phyloP scores from a whole-genome alignment of 305 asterid genomes.

The Ilex paraguariensis region DNA sequence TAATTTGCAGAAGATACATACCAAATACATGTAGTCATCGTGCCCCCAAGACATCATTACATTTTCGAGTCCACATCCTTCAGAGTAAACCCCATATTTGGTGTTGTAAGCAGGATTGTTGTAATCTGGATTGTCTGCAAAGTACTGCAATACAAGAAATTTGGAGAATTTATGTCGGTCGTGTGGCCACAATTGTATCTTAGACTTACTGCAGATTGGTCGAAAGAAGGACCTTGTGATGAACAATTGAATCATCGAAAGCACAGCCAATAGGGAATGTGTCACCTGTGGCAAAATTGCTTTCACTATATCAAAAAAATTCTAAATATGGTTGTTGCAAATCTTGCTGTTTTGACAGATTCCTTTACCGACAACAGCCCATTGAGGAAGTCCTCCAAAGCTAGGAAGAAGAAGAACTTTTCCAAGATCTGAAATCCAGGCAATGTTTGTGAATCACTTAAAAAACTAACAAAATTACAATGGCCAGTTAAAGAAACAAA shows the following conservation, averaged over 20 bases:
- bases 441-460: too few species aligned
- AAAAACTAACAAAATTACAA: too few species aligned
- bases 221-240: slow-evolving; percentile 27
- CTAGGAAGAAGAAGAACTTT: slow-evolving; percentile 47
- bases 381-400: slow-evolving; percentile 61
- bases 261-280: slow-evolving; percentile 57
- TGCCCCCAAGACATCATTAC: slow-evolving; percentile 67
- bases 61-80: slow-evolving; percentile 55
- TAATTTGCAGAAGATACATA: slow-evolving; percentile 3
- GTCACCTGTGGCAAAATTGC: slow-evolving; percentile 23
- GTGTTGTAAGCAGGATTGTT: slow-evolving; percentile 35
- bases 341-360: too few species aligned
- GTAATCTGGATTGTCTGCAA: slow-evolving; percentile 39
- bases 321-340: too few species aligned
- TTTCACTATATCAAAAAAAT: too few species aligned
- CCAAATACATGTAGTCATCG: slow-evolving; percentile 55
- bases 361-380: slow-evolving; percentile 56
- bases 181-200: background rate
- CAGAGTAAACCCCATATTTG: slow-evolving; percentile 39
- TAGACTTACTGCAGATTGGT: too few species aligned
- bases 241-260: slow-evolving; percentile 47
- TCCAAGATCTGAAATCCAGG: slow-evolving; percentile 39
- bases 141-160: slow-evolving; percentile 28
- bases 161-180: background rate
- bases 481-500: too few species aligned